Conservation (phyloP, 2,329 filamentous ascomycete genomes). For the Colletotrichum sp. region DNA sequence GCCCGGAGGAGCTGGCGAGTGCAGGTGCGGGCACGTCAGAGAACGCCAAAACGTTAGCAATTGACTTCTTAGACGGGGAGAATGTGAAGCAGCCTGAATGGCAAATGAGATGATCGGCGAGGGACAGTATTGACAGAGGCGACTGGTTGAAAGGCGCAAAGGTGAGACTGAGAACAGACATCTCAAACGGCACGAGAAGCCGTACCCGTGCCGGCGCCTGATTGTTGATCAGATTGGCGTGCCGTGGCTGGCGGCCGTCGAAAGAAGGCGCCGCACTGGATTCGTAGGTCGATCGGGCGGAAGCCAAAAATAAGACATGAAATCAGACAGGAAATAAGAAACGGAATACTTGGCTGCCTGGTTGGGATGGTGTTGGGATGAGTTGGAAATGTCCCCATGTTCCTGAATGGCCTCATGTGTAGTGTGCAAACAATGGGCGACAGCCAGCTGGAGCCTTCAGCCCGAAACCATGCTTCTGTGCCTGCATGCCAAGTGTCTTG, state of each 20-base stretch:
- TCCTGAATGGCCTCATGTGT: not conserved
- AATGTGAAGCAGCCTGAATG: not conserved
- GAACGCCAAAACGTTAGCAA: not conserved
- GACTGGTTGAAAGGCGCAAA: not conserved
- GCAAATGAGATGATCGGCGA: not conserved
- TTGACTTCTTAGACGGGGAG: not conserved
- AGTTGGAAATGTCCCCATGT: not conserved
- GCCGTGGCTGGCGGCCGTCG: not conserved
- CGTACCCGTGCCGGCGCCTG: not conserved
- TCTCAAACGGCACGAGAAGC: not conserved
- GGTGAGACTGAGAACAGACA: not conserved
- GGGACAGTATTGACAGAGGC: not conserved
- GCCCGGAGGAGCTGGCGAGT: not conserved
- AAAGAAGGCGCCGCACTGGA: not conserved
- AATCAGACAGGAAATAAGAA: conserved; percentile 6
- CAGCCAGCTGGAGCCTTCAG: not conserved
- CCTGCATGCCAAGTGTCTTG: not conserved
- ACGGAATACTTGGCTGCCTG: not conserved
- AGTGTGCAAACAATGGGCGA: not conserved
- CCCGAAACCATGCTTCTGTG: not conserved
- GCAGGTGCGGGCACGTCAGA: not conserved
- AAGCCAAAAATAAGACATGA: not conserved
- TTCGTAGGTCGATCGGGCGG: not conserved
- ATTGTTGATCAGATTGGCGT: not conserved
- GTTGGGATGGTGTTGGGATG: not conserved